A percentile compares a stretch with the other conserved stretches of the same genome.
Conservation (phyloP, 176 grass and related monocot genomes). For the Phoenix roebelenii region DNA sequence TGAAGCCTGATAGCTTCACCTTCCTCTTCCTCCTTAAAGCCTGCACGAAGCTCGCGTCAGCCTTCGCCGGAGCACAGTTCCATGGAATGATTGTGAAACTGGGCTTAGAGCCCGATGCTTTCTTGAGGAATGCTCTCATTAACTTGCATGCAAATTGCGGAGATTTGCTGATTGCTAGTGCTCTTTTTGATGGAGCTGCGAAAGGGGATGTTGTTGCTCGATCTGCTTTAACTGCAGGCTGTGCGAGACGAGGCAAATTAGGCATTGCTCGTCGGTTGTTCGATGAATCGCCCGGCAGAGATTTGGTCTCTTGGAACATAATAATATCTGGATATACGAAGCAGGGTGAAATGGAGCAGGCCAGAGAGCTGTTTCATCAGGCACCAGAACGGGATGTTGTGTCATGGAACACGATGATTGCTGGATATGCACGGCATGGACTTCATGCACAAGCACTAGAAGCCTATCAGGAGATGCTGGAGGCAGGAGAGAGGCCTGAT, state of each 20-base stretch:
- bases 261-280: conserved; percentile 24
- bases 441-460: conserved; percentile 21
- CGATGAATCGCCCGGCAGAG: conserved; percentile 24
- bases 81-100: conserved; percentile 29
- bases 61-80: conserved; percentile 19
- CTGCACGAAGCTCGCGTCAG: conserved; percentile 4
- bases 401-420: conserved; percentile 17
- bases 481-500: conserved; percentile 20
- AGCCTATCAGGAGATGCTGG: conserved; percentile 26
- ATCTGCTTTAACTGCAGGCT: conserved; percentile 17
- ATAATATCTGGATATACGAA: conserved; percentile 31
- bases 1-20: conserved; percentile 29
- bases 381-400: conserved; percentile 3
- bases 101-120: conserved; percentile 19
- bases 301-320: conserved; percentile 38
- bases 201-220: conserved; percentile 23
- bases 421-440: conserved; percentile 12
- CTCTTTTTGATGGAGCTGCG: conserved; percentile 15
- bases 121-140: conserved; percentile 34
- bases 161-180: conserved; percentile 11
- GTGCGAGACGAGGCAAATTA: conserved; percentile 26
- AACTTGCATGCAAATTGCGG: conserved; percentile 35
- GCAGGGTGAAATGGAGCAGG: conserved; percentile 32
- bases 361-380: conserved; percentile 24
- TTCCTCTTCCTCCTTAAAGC: conserved; percentile 36